Evolutionary conservation across 345 rosid species (phyloP).

Genomic region (Eucalyptus paniculata): DNA sequence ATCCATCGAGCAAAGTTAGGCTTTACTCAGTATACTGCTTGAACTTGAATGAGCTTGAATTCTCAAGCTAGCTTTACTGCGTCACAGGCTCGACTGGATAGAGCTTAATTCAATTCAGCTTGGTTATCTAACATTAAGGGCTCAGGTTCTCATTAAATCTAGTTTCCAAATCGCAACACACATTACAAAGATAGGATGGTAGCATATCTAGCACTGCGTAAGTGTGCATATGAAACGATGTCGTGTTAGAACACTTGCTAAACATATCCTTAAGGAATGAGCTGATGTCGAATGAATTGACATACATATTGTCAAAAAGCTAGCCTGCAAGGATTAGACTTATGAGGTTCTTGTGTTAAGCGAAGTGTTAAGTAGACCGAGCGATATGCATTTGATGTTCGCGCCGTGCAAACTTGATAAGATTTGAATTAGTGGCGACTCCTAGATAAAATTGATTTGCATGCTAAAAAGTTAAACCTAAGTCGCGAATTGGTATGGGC

Average conservation of each 20-base stretch:
- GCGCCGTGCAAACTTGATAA: not conserved
- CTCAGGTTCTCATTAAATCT: not conserved
- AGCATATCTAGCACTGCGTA: not conserved
- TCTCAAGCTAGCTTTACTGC: not conserved
- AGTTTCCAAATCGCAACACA: not conserved
- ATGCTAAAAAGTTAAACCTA: too few species aligned
- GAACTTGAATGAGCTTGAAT: not conserved
- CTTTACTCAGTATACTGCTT: not conserved
- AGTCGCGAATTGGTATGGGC: too few species aligned
- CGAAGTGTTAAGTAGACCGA: not conserved
- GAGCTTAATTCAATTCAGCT: not conserved
- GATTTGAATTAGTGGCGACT: not conserved
- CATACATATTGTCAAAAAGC: not conserved
- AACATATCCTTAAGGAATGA: not conserved
- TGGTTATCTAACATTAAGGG: not conserved
- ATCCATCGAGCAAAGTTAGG: not conserved
- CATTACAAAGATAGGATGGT: not conserved
- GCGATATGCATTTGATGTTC: not conserved
- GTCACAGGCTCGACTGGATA: not conserved
- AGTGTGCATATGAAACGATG: not conserved
- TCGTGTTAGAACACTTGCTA: not conserved
- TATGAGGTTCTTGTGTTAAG: not conserved
- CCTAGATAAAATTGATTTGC: too few species aligned
- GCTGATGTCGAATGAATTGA: conserved; percentile 29
- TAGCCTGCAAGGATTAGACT: not conserved